A percentile compares a stretch with the other conserved stretches of the same genome.
These are phyloP conservation scores for Cryptosporidium viatorum DNA, from an alignment of 169 alveolate species.

Conservation along the genomic window DNA sequence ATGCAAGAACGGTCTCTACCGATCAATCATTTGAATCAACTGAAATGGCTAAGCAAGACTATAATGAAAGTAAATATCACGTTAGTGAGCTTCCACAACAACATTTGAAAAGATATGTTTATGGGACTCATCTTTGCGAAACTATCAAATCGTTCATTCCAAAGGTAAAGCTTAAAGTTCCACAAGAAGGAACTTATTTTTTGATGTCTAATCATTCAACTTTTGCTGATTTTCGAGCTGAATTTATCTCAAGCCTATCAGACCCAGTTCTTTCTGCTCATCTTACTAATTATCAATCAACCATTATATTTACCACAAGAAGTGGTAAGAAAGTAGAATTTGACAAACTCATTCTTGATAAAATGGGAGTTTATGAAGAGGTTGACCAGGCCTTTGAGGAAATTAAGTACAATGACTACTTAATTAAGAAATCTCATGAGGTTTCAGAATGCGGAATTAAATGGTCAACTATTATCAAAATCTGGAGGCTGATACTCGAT, in stretches of 20 bases:
- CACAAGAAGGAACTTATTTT: constrained; percentile 31
- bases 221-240: constrained; percentile 39
- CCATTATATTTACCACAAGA: constrained; percentile 5
- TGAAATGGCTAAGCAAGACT: background rate
- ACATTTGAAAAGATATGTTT: constrained; percentile 21
- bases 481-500: constrained; percentile 33
- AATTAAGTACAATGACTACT: constrained; percentile 12
- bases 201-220: constrained; percentile 54
- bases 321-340: background rate
- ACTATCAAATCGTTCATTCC: constrained; percentile 56
- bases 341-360: constrained; percentile 8
- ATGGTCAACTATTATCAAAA: constrained; percentile 23
- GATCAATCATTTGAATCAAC: background rate
- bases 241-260: background rate
- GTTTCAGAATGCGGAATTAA: background rate
- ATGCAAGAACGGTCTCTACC: background rate
- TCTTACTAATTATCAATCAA: background rate
- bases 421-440: constrained; percentile 20
- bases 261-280: background rate
- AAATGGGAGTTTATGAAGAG: constrained; percentile 48
- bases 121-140: constrained; percentile 43
- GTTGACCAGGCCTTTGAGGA: constrained; percentile 3
- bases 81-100: constrained; percentile 29
- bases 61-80: background rate
- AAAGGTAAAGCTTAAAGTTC: constrained; percentile 37